Base-by-base conservation (phyloP, 2,329 filamentous ascomycete genomes). In the Penicillium sp. region DNA sequence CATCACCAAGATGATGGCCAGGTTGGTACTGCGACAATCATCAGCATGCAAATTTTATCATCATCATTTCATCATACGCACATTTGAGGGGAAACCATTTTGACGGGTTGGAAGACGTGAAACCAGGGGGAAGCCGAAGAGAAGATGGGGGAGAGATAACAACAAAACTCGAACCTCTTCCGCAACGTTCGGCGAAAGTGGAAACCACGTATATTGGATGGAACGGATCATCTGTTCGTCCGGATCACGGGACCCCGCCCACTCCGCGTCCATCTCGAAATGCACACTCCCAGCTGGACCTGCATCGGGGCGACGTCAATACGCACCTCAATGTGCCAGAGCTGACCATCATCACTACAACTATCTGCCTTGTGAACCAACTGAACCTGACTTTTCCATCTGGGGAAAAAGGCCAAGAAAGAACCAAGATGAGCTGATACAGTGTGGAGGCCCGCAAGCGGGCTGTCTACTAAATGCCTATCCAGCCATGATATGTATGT, bases 1-100 rank as follows among this genome's bases (percentile, higher is more conserved):
- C 89, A 97, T 96, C 74, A 90, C 90, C 68, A 96, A 86, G 81
- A 96, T 93, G 87, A 96, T 92, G 81, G 91, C 83, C 76, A 96
- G 84, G 84, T 96, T 96, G 77, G 90, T 91, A 71, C 92, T 96
- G 77, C 66, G 62, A 54, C 60, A 22, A 13, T 22, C 16, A 22
- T 42, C 39, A 42, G 19, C 19, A 42, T 42, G 39, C 3, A 13
- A 22, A 13, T 22, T 22, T 42, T 19, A 42, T 22, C 19, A 52
- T 37, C 43, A 39, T 45, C 13, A 44, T 44, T 55, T 35, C 37
- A 22, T 48, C 43, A 26, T 6, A 73, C 84, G 72, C 80, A 88
- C 86, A 88, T 80, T 76, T 88, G 86, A 68, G 86, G 82, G 70
- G 80, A 86, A 68, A 89, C 84, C 86, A 88, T 88, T 74, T 77